Base-by-base conservation (phyloP, 352 stramenopile species). In the Pythium biforme region DNA sequence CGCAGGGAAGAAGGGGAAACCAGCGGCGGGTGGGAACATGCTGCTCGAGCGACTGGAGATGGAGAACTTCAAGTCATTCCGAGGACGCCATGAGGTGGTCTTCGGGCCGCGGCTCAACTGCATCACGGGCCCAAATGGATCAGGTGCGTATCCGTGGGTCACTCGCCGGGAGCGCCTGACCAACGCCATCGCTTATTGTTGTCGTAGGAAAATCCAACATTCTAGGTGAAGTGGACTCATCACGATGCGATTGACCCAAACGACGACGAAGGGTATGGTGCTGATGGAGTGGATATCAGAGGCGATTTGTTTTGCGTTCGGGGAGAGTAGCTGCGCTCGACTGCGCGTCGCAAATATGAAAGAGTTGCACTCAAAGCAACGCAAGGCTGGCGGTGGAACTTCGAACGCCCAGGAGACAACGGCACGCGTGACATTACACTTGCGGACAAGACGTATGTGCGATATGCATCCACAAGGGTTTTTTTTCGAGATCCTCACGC, bases 1-100 rank as follows among this genome's bases (percentile, higher is more conserved):
- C 43, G 9, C 43, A 17, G 17, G 11, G 40, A 20, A 23, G n/a
- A n/a, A 40, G 11, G 29, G 45, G 45, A 51, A 62, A 60, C 25
- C 9, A 39, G 47, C 4, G 10, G 52, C n/a, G n/a, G n/a, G n/a
- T 9, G 52, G 33, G 33, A 72, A 25, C 9, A 79, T 70, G 69
- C 27, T 75, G 55, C 58, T 72, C 47, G 59, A 77, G 62, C 61
- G 62, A 40, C 47, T 77, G 57, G 70, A 73, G 52, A 65, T 79
- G 55, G 65, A 75, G 61, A 79, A 81, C 69, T 79, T 77, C 56
- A 77, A 81, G 71, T 74, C 59, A 23, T 81, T 81, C 37, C 56
- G 68, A 26, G 73, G 73, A 1, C 51, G 48, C 23, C 73, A 81
- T 34, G 68, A 72, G 33, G 49, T 81, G 19, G 27, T 22, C 0